Percentiles rank a stretch among this genome's conserved stretches.
phyloP scores from a whole-genome alignment of 2,329 filamentous ascomycete species.

The Graphiopsis chlorocephala region DNA sequence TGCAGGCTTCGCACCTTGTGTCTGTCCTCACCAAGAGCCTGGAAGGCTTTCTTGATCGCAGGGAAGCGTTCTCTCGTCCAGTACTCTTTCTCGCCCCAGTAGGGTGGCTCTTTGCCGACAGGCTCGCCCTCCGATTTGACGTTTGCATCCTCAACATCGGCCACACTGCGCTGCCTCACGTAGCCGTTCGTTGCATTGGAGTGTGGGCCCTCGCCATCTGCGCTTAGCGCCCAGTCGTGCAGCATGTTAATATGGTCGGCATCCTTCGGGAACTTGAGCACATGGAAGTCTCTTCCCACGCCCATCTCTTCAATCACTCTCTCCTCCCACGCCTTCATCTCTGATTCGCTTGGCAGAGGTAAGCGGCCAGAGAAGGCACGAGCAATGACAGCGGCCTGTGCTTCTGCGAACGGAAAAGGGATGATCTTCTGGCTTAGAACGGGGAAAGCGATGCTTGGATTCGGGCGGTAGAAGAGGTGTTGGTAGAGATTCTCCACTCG shows the following conservation, averaged over 20 bases:
- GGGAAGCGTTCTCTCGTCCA: conserved; percentile 70
- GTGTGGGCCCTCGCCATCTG: conserved; percentile 33
- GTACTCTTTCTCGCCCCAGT: conserved; percentile 67
- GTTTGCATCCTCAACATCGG: background rate
- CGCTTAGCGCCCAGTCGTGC: conserved; percentile 58
- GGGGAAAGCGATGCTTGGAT: conserved; percentile 76
- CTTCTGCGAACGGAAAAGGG: conserved; percentile 79
- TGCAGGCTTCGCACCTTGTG: conserved; percentile 60
- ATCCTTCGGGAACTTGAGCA: conserved; percentile 60
- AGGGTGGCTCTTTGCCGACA: conserved; percentile 64
- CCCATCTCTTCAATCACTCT: conserved; percentile 39
- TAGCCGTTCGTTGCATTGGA: background rate
- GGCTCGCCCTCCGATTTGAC: conserved; percentile 24
- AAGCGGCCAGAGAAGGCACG: conserved; percentile 73
- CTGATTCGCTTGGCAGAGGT: conserved; percentile 56
- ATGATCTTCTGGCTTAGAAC: conserved; percentile 77
- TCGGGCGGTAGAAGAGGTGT: conserved; percentile 71
- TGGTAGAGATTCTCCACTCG: conserved; percentile 72
- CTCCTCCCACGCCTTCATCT: conserved; percentile 70
- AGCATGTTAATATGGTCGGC: conserved; percentile 68
- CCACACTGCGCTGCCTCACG: background rate
- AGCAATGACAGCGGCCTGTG: conserved; percentile 73
- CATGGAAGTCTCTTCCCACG: conserved; percentile 52
- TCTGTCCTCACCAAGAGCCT: conserved; percentile 58
- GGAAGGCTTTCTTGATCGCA: conserved; percentile 70